Base-by-base conservation (phyloP, 1,139 yeast genomes). In the Saccharomycopsis hybrid region DNA sequence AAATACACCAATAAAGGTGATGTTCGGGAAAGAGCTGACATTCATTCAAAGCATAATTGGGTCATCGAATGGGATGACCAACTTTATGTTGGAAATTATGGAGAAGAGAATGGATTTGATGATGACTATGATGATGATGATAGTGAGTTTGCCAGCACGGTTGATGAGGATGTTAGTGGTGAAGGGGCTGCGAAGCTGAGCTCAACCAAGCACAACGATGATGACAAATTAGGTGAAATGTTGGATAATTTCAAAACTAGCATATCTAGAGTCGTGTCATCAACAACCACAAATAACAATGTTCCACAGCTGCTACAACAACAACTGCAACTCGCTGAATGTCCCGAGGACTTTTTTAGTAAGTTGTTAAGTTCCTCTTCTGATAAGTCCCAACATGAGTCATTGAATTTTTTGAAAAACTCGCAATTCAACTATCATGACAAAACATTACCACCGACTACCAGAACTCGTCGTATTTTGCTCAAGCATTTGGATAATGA, bases 321-420 rank as follows among this genome's bases (percentile, higher is more conserved):
- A 18, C 18, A 18, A 18, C 18, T 18, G 18, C 18, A 18, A 18
- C 18, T 18, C 18, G 18, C 18, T 18, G 18, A 18, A 5, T 36
- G 39, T n/a, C 39, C 39, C 7, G 24, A 9, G 18, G 18, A 40
- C 11, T 52, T 46, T 35, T 49, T 52, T 41, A 35, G 24, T 33
- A 27, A 44, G 13, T 41, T 47, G 36, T 30, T 52, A 5, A 33
- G 18, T 8, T 33, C 8, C 11, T 42, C 45, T 9, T 33, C 47
- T 32, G 55, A 52, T 35, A 50, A 52, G 40, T 44, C 49, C 11
- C 11, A 43, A 1, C 30, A 47, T 3, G 55, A 50, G 33, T 43
- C 48, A 27, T 7, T 43, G 7, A 52, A 52, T 41, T 50, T 13
- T 27, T 43, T 52, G 37, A 29, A 42, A 30, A 52, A 52, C 32